Conservation (phyloP, 139 green algal genomes). For the Chlorella sp. region DNA sequence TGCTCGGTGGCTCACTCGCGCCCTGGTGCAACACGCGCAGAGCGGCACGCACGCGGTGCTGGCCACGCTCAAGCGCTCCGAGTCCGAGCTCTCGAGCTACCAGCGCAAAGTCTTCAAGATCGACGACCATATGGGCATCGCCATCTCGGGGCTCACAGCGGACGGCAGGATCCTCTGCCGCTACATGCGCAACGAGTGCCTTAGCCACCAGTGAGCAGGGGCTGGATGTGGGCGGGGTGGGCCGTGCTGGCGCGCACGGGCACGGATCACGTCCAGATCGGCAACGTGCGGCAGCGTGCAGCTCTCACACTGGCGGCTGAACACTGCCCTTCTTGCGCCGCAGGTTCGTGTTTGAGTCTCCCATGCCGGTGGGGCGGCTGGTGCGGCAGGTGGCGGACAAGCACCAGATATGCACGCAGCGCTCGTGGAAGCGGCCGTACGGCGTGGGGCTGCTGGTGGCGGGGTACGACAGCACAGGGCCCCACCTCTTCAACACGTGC, state of each 20-base stretch:
- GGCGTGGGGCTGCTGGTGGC: conserved; percentile 89
- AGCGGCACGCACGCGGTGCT: conserved; percentile 86
- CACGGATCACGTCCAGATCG: no score
- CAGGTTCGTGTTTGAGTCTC: conserved; percentile 91
- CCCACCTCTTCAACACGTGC: conserved; percentile 89
- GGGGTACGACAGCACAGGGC: conserved; percentile 72
- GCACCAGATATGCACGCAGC: conserved; percentile 54
- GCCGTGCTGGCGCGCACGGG: no score
- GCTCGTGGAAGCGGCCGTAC: conserved; percentile 91
- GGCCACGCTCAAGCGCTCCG: conserved; percentile 82
- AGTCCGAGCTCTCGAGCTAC: conserved; percentile 85
- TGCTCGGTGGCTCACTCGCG: neutral
- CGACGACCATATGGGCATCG: conserved; percentile 97
- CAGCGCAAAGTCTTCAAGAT: conserved; percentile 94
- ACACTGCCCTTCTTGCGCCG: no score
- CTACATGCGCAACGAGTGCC: conserved; percentile 96
- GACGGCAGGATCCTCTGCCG: conserved; percentile 87
- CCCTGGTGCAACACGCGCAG: conserved; percentile 36
- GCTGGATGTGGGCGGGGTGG: no score
- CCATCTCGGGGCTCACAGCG: conserved; percentile 89
- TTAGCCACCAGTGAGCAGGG: conserved; percentile 77
- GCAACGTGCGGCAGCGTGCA: no score
- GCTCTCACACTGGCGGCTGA: no score
- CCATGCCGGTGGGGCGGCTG: conserved; percentile 78
- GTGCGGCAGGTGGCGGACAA: conserved; percentile 91